These are phyloP conservation scores for Cryptococcus sp. DNA, from an alignment of 1,284 basidiomycete genomes.

Conservation along the genomic window DNA sequence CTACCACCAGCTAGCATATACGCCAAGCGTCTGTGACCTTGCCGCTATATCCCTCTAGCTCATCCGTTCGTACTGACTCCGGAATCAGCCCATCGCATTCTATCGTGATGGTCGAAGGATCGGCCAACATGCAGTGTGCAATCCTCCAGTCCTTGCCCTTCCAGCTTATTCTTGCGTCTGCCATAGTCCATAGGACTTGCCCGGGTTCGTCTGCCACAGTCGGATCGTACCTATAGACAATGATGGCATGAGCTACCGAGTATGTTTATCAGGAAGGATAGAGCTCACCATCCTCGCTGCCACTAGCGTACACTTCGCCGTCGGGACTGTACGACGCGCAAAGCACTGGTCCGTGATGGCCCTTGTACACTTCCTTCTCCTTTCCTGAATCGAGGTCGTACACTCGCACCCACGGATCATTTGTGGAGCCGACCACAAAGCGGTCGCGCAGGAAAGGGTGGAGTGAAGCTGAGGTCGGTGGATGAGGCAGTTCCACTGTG, in stretches of 20 bases:
- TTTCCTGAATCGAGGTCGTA: slow-evolving; percentile 82
- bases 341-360: slow-evolving; percentile 96
- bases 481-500: slow-evolving; percentile 65
- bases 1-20: no score
- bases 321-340: slow-evolving; percentile 93
- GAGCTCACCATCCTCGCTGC: slow-evolving; percentile 65
- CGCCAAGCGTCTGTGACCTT: no score
- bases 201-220: slow-evolving; percentile 93
- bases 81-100: no score
- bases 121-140: no score
- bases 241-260: neutral
- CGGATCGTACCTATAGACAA: slow-evolving; percentile 74
- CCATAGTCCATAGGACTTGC: slow-evolving; percentile 92
- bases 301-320: slow-evolving; percentile 97
- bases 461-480: slow-evolving; percentile 86
- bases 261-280: neutral
- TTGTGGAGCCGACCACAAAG: slow-evolving; percentile 87
- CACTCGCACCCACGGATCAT: slow-evolving; percentile 94
- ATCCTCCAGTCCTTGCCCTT: neutral
- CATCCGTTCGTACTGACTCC: no score
- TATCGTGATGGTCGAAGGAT: no score
- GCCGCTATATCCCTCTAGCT: no score
- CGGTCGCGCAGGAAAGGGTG: slow-evolving; percentile 85
- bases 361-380: slow-evolving; percentile 89
- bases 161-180: slow-evolving; percentile 56